Base-by-base conservation (phyloP, 164 flowering plant genomes). In the Stephania yunnanensis region DNA sequence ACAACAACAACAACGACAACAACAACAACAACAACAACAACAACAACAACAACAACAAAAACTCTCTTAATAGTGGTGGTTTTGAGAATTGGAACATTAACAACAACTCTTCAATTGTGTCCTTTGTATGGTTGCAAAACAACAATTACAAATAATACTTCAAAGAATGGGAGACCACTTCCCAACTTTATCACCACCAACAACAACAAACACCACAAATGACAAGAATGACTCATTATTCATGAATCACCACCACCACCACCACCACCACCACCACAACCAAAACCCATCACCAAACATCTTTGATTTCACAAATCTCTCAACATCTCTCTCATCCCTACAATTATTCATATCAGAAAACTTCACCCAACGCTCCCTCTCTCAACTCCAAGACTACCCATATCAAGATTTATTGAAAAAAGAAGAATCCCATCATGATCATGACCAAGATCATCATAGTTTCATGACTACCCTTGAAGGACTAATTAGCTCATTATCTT, bases 71-170 rank as follows among this genome's bases (percentile, higher is more conserved):
- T 10, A 58, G 22, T 75, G 68, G 63, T 46, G 78, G 68, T 52
- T 68, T 71, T 73, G 76, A 73, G 73, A 73, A 73, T 70, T 80
- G 82, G 78, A 80, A 76, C 79, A 70, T 36, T 70, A 65, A 50
- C 53, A 25, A 36, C 72, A 70, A 77, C 76, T 31, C 79, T 70
- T 44, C 77, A 17, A 80, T 80, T 71, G 79, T 74, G 46, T 77
- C 82, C 13, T 74, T 76, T 80, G 77, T 73, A 50, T 79, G 82
- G 71, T 73, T 73, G 42, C 74, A 73, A 64, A 69, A 50, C 74
- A 80, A 70, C 82, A 80, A 25, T 75, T 73, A 76, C 46, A 80
- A 73, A 72, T 79, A 73, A 58, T 50, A 67, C 71, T 22, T 22
- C 65, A 46, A 44, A 20, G 2, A 3, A n/a, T n/a, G n/a, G n/a